phyloP scores from a whole-genome alignment of 768 basidiomycete genomes.

The Mycena vulgaris region DNA sequence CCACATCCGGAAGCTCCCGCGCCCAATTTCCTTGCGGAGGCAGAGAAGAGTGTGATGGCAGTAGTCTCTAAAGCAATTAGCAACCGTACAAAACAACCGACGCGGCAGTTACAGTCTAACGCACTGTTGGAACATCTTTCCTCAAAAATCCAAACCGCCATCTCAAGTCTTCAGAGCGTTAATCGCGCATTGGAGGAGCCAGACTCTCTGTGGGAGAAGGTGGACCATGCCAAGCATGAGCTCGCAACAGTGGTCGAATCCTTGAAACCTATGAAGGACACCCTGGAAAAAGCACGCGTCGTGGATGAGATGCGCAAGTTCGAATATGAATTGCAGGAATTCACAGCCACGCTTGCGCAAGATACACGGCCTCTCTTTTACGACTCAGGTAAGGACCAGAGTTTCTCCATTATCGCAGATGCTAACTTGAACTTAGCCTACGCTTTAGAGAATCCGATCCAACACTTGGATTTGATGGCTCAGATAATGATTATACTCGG shows the following conservation, averaged over 20 bases:
- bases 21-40: not conserved
- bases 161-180: not conserved
- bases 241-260: not conserved
- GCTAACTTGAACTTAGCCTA: slow-evolving; percentile 11
- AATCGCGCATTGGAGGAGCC: not conserved
- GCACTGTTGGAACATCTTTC: not conserved
- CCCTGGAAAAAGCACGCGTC: not conserved
- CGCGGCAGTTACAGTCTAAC: not conserved
- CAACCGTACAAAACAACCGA: slow-evolving; percentile 3
- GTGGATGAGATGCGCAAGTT: slow-evolving; percentile 1
- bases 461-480: slow-evolving; percentile 1
- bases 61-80: slow-evolving; percentile 7
- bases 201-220: slow-evolving; percentile 1
- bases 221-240: slow-evolving; percentile 1
- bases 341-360: not conserved
- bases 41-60: not conserved
- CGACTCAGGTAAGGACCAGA: slow-evolving; percentile 11
- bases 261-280: slow-evolving; percentile 2
- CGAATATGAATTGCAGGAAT: not conserved
- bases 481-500: slow-evolving; percentile 26
- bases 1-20: not conserved
- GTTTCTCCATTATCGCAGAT: not conserved
- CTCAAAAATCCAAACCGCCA: not conserved
- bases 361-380: slow-evolving; percentile 10
- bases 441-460: not conserved